phyloP scores from a whole-genome alignment of 2,329 filamentous ascomycete genomes.

The Thyridium curvatum region DNA sequence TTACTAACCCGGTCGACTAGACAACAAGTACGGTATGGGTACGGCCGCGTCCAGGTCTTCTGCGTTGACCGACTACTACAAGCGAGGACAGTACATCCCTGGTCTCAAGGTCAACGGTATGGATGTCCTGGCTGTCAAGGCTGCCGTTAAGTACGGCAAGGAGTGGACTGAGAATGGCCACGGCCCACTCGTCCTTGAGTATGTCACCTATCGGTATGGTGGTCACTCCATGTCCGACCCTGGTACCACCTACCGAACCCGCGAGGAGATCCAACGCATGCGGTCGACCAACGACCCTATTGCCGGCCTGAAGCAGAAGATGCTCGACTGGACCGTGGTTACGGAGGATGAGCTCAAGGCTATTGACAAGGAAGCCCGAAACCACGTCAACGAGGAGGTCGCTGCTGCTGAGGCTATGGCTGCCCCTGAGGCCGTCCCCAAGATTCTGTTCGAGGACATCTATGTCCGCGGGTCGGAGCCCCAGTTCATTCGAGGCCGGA shows the following conservation, averaged over 20 bases:
- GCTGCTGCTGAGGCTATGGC: constrained; percentile 85
- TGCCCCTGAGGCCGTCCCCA: constrained; percentile 66
- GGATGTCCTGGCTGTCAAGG: constrained; percentile 97
- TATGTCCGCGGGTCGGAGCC: constrained; percentile 88
- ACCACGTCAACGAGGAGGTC: constrained; percentile 82
- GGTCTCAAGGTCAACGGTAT: constrained; percentile 99
- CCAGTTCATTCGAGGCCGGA: constrained; percentile 78
- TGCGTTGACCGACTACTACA: constrained; percentile 98
- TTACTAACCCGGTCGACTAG: constrained; percentile 38
- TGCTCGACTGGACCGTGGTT: constrained; percentile 89
- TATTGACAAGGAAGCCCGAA: constrained; percentile 90
- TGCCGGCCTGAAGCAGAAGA: constrained; percentile 94
- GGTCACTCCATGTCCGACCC: constrained; percentile 99
- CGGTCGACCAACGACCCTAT: constrained; percentile 98
- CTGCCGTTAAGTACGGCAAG: constrained; percentile 90
- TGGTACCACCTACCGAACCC: constrained; percentile 97
- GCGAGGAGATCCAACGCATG: constrained; percentile 99
- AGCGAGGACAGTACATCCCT: constrained; percentile 99
- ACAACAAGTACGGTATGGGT: constrained; percentile 99
- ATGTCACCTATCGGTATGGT: constrained; percentile 98
- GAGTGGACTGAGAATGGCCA: constrained; percentile 77
- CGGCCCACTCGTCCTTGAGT: constrained; percentile 94
- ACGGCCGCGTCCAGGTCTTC: constrained; percentile 91
- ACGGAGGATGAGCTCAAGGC: constrained; percentile 93
- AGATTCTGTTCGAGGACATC: constrained; percentile 94